Evolutionary conservation across 2,329 filamentous ascomycete genomes (phyloP).

Genomic region (Botryotinia narcissicola): DNA sequence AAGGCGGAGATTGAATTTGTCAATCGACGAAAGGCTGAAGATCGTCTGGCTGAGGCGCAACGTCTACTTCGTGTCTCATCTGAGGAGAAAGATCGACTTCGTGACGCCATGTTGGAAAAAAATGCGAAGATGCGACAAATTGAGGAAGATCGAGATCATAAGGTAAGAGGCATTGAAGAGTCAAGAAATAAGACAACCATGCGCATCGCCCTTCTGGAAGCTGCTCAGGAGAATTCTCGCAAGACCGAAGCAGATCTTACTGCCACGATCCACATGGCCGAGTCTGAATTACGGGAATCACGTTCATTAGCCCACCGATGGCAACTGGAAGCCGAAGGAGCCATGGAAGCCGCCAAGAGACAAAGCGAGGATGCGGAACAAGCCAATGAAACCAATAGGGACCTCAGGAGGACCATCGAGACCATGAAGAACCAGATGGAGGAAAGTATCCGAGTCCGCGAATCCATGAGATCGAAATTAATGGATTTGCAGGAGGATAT

Average conservation of each 20-base stretch:
- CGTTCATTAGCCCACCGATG: slow-evolving; percentile 59
- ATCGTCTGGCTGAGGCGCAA: slow-evolving; percentile 70
- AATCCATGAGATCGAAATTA: slow-evolving; percentile 81
- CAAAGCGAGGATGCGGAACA: slow-evolving; percentile 59
- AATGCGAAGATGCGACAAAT: slow-evolving; percentile 65
- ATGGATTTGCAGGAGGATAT: slow-evolving; percentile 85
- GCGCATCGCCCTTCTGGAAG: slow-evolving; percentile 65
- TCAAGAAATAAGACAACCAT: slow-evolving; percentile 53
- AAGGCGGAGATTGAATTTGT: slow-evolving; percentile 63
- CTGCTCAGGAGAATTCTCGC: slow-evolving; percentile 58
- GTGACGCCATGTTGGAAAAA: slow-evolving; percentile 65
- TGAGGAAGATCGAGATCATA: slow-evolving; percentile 67
- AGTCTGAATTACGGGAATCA: slow-evolving; percentile 54
- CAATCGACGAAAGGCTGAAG: slow-evolving; percentile 65
- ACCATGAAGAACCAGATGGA: slow-evolving; percentile 75
- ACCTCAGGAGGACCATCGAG: slow-evolving; percentile 70
- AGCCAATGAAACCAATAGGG: slow-evolving; percentile 62
- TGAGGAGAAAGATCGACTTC: slow-evolving; percentile 69
- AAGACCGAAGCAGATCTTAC: slow-evolving; percentile 55
- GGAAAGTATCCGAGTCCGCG: slow-evolving; percentile 80
- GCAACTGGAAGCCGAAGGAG: slow-evolving; percentile 60
- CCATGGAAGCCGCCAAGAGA: slow-evolving; percentile 62
- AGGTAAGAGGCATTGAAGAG: slow-evolving; percentile 60
- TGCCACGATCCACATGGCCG: slow-evolving; percentile 53
- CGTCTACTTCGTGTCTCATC: slow-evolving; percentile 64